A percentile compares a stretch with the other conserved stretches of the same genome.
phyloP scores from a whole-genome alignment of 306 rosid species.

The Gillenia trifoliata region DNA sequence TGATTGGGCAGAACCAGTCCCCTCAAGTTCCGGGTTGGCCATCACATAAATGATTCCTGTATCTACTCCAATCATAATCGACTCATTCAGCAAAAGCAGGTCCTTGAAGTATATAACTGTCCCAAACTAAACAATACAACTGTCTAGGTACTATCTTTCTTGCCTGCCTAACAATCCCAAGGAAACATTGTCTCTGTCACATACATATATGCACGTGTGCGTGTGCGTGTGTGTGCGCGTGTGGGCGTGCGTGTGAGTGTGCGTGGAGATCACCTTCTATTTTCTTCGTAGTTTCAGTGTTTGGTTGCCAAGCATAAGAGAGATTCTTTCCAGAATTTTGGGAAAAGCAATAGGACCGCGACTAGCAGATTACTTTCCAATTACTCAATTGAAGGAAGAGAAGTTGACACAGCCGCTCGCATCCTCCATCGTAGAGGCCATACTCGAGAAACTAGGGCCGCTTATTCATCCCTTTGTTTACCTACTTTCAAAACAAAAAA shows the following conservation, averaged over 20 bases:
- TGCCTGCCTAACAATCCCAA: too few species aligned
- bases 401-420: not conserved
- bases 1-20: too few species aligned
- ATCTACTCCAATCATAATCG: conserved; percentile 1
- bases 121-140: not conserved
- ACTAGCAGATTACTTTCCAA: not conserved
- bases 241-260: too few species aligned
- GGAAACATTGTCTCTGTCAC: too few species aligned
- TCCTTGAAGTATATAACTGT: not conserved
- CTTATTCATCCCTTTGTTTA: not conserved
- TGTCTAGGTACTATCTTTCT: not conserved
- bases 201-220: too few species aligned
- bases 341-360: not conserved
- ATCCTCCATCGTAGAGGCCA: not conserved
- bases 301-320: too few species aligned
- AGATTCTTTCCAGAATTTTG: not conserved
- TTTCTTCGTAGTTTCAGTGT: too few species aligned
- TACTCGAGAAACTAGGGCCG: not conserved
- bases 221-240: too few species aligned
- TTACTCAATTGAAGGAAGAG: not conserved
- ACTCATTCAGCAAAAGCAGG: not conserved
- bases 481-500: not conserved
- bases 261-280: too few species aligned
- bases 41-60: not conserved
- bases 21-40: too few species aligned